A percentile compares a stretch with the other conserved stretches of the same genome.
These are phyloP conservation scores for Penicillium paxilli DNA, from an alignment of 495 filamentous ascomycete genomes.

Conservation along the genomic window DNA sequence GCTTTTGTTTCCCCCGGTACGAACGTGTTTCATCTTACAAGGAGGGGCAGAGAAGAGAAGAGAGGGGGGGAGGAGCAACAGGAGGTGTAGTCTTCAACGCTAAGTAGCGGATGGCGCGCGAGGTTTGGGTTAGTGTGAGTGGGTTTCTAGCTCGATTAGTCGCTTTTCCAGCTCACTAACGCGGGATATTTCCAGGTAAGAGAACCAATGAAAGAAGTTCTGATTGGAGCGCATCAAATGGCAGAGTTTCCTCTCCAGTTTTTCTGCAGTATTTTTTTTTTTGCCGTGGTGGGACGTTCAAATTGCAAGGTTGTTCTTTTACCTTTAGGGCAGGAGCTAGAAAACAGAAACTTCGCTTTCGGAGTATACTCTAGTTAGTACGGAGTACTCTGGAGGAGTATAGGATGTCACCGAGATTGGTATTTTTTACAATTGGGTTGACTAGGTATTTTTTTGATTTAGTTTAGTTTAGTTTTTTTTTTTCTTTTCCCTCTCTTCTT, in stretches of 20 bases:
- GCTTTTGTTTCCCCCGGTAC: constrained; percentile 10
- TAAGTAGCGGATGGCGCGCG: constrained; percentile 19
- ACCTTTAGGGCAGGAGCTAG: background rate
- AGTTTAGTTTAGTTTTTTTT: too few relatives aligned
- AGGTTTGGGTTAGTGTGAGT: constrained; percentile 14
- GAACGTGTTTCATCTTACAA: constrained; percentile 14
- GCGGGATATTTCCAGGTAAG: constrained; percentile 11
- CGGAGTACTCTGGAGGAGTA: too few relatives aligned
- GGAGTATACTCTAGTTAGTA: background rate
- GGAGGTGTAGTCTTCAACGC: constrained; percentile 2
- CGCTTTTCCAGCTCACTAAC: constrained; percentile 1
- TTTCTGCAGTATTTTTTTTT: background rate
- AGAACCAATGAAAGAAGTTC: constrained; percentile 2
- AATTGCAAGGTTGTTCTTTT: too few relatives aligned
- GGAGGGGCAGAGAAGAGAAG: constrained; percentile 7
- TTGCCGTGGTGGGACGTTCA: background rate
- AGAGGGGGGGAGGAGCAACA: background rate
- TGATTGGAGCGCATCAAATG: constrained; percentile 2
- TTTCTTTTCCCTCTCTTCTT: too few relatives aligned
- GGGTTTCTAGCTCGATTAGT: constrained; percentile 8
- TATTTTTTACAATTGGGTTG: too few relatives aligned
- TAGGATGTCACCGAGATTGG: too few relatives aligned
- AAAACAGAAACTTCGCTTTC: background rate
- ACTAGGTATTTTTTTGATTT: too few relatives aligned
- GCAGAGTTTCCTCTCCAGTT: background rate